Percentiles rank a stretch among this genome's conserved stretches.
phyloP scores from a whole-genome alignment of 208 protist genomes.

The Trypanosoma cruzi region DNA sequence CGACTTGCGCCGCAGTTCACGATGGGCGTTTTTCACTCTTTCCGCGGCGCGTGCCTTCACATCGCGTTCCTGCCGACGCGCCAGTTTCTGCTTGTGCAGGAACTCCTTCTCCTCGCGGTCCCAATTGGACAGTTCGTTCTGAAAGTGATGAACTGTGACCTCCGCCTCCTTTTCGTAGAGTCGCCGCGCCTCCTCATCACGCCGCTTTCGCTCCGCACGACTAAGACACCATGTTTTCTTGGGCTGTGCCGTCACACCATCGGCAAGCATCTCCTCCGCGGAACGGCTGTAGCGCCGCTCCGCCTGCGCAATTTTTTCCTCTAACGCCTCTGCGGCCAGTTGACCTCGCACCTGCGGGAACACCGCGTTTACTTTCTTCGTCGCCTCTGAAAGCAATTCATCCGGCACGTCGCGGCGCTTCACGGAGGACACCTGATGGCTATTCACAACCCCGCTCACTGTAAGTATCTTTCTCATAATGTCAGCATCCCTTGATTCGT shows the following conservation, averaged over 20 bases:
- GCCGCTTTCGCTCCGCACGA: conserved; percentile 61
- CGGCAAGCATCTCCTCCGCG: conserved; percentile 29
- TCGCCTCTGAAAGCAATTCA: conserved; percentile 43
- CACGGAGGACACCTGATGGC: conserved; percentile 72
- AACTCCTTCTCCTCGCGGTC: conserved; percentile 65
- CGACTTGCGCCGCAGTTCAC: conserved; percentile 69
- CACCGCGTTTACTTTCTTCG: conserved; percentile 40
- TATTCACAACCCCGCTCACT: conserved; percentile 76
- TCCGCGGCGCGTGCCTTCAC: conserved; percentile 54
- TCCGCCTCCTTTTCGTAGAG: conserved; percentile 87
- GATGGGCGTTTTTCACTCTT: conserved; percentile 47
- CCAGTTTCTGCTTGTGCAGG: conserved; percentile 52
- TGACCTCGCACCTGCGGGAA: conserved; percentile 59
- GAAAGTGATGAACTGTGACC: conserved; percentile 83
- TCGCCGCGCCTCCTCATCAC: conserved; percentile 65
- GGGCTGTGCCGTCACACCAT: conserved; percentile 41
- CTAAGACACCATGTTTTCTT: conserved; percentile 81
- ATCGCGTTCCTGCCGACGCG: conserved; percentile 52
- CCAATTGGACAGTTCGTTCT: conserved; percentile 75
- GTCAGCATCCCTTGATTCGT: conserved; percentile 73
- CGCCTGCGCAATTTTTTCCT: conserved; percentile 68
- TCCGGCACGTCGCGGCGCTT: conserved; percentile 79
- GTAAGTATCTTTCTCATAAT: conserved; percentile 92
- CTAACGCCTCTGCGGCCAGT: conserved; percentile 75
- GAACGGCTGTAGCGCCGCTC: conserved; percentile 71